These are phyloP conservation scores for Candida pseudocylindracea DNA, from an alignment of 1,139 yeast genomes.

Conservation along the genomic window DNA sequence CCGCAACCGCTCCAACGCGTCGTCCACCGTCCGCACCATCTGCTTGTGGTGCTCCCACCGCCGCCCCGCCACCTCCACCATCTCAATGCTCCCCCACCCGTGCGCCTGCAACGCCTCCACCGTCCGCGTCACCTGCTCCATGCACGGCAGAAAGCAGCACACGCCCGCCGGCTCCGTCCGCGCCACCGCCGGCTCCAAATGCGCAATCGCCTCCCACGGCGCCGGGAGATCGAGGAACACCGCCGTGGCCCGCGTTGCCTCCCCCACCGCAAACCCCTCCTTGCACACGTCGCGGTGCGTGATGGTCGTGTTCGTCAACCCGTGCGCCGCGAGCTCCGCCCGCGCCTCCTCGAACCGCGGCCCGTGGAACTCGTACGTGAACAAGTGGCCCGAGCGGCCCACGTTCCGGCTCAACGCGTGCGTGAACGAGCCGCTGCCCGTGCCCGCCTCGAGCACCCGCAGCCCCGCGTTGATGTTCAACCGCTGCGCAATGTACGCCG, in stretches of 20 bases:
- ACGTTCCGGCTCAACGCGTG: slow-evolving; percentile 81
- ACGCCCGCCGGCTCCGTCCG: slow-evolving; percentile 31
- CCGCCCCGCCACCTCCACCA: slow-evolving; percentile 77
- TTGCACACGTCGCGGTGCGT: slow-evolving; percentile 90
- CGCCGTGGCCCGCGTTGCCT: slow-evolving; percentile 18
- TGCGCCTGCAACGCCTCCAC: slow-evolving; percentile 46
- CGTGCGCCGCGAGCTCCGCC: slow-evolving; percentile 55
- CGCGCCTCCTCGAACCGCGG: slow-evolving; percentile 64
- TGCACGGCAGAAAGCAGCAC: slow-evolving; percentile 95
- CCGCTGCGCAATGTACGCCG: slow-evolving; percentile 73
- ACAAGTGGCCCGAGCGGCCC: slow-evolving; percentile 36
- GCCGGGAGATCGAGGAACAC: slow-evolving; percentile 87
- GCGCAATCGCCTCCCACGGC: slow-evolving; percentile 92
- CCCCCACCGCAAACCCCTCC: slow-evolving; percentile 47
- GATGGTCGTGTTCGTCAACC: slow-evolving; percentile 28
- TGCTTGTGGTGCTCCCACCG: slow-evolving; percentile 85
- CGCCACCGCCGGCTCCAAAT: slow-evolving; percentile 39
- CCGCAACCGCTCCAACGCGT: slow-evolving; percentile 58
- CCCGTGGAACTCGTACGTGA: slow-evolving; percentile 81
- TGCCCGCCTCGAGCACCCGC: slow-evolving; percentile 86
- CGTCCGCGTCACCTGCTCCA: slow-evolving; percentile 86
- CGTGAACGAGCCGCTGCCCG: slow-evolving; percentile 92
- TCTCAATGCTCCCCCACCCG: slow-evolving; percentile 82
- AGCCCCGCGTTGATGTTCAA: slow-evolving; percentile 54
- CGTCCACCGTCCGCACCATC: slow-evolving; percentile 64